A percentile compares a stretch with the other conserved stretches of the same genome.
These are phyloP conservation scores for Senna siamea DNA, from an alignment of 306 rosid genomes.

Conservation along the genomic window DNA sequence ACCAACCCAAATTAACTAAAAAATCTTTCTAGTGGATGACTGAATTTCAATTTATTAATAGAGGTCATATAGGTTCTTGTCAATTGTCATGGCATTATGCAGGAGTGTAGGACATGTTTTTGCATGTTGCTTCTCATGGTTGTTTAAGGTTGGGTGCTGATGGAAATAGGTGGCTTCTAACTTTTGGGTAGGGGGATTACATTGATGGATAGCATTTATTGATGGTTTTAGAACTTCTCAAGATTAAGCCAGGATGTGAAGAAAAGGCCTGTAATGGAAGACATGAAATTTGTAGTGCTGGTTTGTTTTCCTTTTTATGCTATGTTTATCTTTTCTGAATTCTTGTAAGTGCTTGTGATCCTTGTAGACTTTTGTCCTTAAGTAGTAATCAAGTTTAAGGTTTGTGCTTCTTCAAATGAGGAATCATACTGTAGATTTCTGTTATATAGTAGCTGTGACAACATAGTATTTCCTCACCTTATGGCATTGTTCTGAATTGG, in stretches of 20 bases:
- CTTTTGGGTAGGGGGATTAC: not conserved
- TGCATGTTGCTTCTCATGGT: not conserved
- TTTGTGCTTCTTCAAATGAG: too few relatives aligned
- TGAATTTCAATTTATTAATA: not conserved
- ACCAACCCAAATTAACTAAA: not conserved
- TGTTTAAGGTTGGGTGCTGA: not conserved
- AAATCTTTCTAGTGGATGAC: not conserved
- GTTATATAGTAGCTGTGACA: not conserved
- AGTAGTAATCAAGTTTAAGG: too few relatives aligned
- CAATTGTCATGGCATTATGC: not conserved
- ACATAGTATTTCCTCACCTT: conserved; percentile 1
- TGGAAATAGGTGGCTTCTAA: too few relatives aligned
- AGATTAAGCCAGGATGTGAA: not conserved
- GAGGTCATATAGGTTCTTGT: not conserved
- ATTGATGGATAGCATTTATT: not conserved
- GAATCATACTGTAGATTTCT: not conserved
- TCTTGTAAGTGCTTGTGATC: not conserved
- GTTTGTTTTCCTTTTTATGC: not conserved
- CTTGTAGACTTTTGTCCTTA: too few relatives aligned
- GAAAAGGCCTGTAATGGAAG: not conserved
- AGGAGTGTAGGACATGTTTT: not conserved
- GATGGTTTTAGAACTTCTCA: not conserved
- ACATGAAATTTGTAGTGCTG: not conserved
- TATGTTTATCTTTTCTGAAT: not conserved
- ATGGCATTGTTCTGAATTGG: not conserved